Evolutionary conservation across 306 rosid genomes (phyloP).

Genomic region (Lathyrus aphaca): DNA sequence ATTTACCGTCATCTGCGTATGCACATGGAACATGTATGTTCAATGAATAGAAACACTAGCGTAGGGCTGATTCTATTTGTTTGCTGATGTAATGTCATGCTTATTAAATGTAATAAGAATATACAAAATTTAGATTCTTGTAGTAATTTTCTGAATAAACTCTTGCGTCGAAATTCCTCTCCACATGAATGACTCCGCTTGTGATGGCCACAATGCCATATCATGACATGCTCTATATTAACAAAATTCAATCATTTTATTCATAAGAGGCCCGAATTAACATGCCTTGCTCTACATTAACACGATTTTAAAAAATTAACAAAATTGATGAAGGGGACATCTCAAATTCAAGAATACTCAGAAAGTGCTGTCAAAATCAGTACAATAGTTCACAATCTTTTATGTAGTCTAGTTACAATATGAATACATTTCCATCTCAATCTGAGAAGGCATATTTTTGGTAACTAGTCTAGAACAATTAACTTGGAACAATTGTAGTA

Average conservation of each 20-base stretch:
- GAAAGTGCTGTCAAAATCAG: slow-evolving; percentile 18
- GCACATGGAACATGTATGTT: neutral
- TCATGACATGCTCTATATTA: no score
- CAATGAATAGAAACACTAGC: neutral
- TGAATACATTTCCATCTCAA: neutral
- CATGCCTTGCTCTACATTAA: slow-evolving; percentile 1
- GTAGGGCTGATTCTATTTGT: neutral
- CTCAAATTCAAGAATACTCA: slow-evolving; percentile 23
- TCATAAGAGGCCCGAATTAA: neutral
- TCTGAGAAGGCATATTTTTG: neutral
- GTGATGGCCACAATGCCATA: neutral
- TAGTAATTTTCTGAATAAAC: neutral
- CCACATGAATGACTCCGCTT: neutral
- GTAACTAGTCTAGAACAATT: slow-evolving; percentile 16
- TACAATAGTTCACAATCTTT: slow-evolving; percentile 3
- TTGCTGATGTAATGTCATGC: neutral
- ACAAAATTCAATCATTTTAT: neutral
- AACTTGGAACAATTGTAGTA: neutral
- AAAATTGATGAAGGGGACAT: neutral
- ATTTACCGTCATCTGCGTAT: neutral
- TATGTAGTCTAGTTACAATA: neutral
- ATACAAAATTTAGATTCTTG: neutral
- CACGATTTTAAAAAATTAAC: no score
- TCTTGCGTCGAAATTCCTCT: neutral
- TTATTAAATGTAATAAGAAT: neutral